Evolutionary conservation across 106 monocot genomes (phyloP), one percentile per base, ranked within the genome.

Genomic region (Cymbidium sinense): DNA sequence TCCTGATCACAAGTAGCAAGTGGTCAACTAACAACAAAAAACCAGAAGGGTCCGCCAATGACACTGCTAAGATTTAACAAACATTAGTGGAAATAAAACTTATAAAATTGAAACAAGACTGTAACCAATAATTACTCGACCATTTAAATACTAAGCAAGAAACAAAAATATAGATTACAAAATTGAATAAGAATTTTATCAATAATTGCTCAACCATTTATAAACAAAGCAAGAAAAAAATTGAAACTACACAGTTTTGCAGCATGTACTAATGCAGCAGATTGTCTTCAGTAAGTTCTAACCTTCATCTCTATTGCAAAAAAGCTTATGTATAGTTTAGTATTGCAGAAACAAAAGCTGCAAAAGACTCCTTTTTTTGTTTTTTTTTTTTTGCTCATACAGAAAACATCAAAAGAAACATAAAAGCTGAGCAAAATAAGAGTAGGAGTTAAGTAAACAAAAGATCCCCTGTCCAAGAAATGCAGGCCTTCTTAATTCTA

Each of bases 1-100:
- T 96, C 96, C 96, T 96, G 72, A 39, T 41, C 15, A 21, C 18
- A 73, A 73, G 41, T 41, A 52, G 0, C 52, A 52, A 52, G 52
- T 13, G 20, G 20, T 52, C 52, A 52, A 52, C 13, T 52, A 52
- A 52, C 19, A 52, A 52, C 3, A 18, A 52, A 52, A 52, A 52
- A 52, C 12, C 52, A 20, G 17, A 52, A 52, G 20, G 52, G 20
- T 13, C 20, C 20, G 17, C 19, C 0, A 18, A 20, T 52, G 20
- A 52, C 52, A 52, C 12, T 52, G 52, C 20, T 15, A 52, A 52
- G 20, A 3, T 52, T 52, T 18, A 52, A 52, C 52, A 18, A 13
- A 51, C n/a, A n/a, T n/a, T n/a, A n/a, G 52, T 52, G 52, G 20
- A 52, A 52, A 52, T 52, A 52, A 20, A 52, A 15, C 52, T 52